Conservation (phyloP, 768 basidiomycete genomes). For the Cyclocybe cylindracea region DNA sequence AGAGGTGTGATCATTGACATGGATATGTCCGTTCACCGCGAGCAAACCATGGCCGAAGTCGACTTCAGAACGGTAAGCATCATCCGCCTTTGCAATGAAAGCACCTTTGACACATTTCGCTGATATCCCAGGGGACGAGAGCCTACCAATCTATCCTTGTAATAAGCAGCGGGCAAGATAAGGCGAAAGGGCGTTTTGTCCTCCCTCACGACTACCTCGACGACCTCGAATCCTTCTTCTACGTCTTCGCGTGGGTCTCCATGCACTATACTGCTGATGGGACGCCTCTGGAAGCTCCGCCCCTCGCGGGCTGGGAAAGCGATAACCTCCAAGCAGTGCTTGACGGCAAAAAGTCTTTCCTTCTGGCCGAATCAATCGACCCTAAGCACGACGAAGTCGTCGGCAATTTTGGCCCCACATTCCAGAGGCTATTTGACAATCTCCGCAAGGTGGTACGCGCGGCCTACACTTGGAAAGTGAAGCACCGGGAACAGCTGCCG, state of each 20-base stretch:
- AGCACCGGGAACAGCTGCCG: too few species aligned
- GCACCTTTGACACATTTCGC: neutral
- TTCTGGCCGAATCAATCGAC: too few species aligned
- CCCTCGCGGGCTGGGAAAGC: too few species aligned
- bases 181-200: neutral
- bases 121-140: slow-evolving; percentile 8
- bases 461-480: too few species aligned
- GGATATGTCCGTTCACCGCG: slow-evolving; percentile 10
- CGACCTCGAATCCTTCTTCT: slow-evolving; percentile 8
- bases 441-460: too few species aligned
- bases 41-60: neutral
- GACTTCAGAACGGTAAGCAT: slow-evolving; percentile 7
- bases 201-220: slow-evolving; percentile 1
- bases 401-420: too few species aligned
- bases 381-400: too few species aligned
- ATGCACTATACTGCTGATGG: neutral
- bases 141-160: slow-evolving; percentile 12
- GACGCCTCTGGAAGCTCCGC: too few species aligned
- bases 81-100: neutral
- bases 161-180: neutral
- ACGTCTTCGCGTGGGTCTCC: slow-evolving; percentile 1
- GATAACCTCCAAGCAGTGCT: too few species aligned
- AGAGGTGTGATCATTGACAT: slow-evolving; percentile 13
- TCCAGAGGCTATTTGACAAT: too few species aligned
- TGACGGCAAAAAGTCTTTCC: too few species aligned